Percentiles rank a stretch among this genome's conserved stretches.
phyloP scores from a whole-genome alignment of 2,329 filamentous ascomycete species.

The Fusarium sp. region DNA sequence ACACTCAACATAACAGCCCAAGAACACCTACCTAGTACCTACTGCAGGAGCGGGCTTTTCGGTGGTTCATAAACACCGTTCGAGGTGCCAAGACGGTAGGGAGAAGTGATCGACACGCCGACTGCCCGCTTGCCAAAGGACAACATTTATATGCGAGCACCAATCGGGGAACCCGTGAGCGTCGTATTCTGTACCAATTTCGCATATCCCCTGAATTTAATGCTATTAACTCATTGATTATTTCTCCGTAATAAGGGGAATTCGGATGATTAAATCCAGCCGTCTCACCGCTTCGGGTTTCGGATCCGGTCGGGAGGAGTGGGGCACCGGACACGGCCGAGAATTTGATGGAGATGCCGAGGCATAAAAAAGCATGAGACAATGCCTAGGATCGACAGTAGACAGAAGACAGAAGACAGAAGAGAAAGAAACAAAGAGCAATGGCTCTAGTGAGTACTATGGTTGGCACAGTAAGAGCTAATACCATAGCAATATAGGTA shows the following conservation, averaged over 20 bases:
- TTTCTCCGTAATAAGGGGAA: neutral
- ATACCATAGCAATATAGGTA: neutral
- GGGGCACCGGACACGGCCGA: slow-evolving; percentile 2
- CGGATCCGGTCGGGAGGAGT: slow-evolving; percentile 1
- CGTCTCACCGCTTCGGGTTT: slow-evolving; percentile 8
- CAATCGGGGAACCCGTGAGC: neutral
- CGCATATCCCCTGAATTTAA: neutral
- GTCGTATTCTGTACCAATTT: slow-evolving; percentile 1
- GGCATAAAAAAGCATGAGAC: neutral
- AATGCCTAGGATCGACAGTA: neutral
- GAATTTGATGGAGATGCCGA: neutral
- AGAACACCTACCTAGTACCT: neutral
- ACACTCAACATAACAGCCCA: neutral
- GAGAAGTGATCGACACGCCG: neutral
- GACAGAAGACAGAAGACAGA: neutral
- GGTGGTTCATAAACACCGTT: slow-evolving; percentile 1
- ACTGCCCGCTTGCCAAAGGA: neutral
- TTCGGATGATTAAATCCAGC: slow-evolving; percentile 8
- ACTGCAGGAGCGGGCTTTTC: slow-evolving; percentile 5
- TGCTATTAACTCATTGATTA: neutral
- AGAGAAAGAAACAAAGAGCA: neutral
- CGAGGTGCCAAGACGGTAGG: neutral
- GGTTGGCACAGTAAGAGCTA: too few species aligned
- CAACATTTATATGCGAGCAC: neutral
- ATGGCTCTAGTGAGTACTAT: neutral